Evolutionary conservation across 768 basidiomycete genomes (phyloP), one percentile per base, ranked within the genome.

Genomic region (Pisolithus microcarpus): DNA sequence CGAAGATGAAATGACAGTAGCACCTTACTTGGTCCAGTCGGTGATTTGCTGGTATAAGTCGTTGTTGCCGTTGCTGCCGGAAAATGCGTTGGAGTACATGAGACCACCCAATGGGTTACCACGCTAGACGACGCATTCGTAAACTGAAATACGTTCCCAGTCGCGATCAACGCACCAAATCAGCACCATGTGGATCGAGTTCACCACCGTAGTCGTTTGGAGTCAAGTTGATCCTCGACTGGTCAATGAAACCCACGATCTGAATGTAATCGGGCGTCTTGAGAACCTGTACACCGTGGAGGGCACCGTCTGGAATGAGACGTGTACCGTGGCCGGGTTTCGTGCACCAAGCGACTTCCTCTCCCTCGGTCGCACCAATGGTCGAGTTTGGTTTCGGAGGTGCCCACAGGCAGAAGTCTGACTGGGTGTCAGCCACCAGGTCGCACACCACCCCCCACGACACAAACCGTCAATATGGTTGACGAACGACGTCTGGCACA

Each of bases 331-430:
- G 79, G 5, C 78, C 79, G 1, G 75, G 74, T 62, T 84, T 80
- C n/a, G 81, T 79, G 69, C 87, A 92, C 76, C 79, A 92, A 1
- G 87, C 80, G 9, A 91, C 84, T 59, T 80, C 81, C 61, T 80
- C 71, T 38, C 76, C 81, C 62, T 92, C 90, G 2, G 76, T 77
- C 52, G 85, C 74, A 31, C 75, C 83, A 40, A 91, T 81, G 16
- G 69, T 65, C 13, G 75, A 71, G 62, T 79, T 71, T 4, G 76
- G 70, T n/a, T 67, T 65, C 1, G 72, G 57, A 0, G 83, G 77
- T 30, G 73, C 81, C 80, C 82, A 87, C 0, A 87, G 58, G 56
- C 85, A 87, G 65, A 84, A 87, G 59, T 87, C 85, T 87, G 36
- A 9, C 1, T 16, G 30, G 44, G 28, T 16, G 54, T 59, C 24